Conservation (phyloP, 257 asterid species). For the Lycium ferocissimum region DNA sequence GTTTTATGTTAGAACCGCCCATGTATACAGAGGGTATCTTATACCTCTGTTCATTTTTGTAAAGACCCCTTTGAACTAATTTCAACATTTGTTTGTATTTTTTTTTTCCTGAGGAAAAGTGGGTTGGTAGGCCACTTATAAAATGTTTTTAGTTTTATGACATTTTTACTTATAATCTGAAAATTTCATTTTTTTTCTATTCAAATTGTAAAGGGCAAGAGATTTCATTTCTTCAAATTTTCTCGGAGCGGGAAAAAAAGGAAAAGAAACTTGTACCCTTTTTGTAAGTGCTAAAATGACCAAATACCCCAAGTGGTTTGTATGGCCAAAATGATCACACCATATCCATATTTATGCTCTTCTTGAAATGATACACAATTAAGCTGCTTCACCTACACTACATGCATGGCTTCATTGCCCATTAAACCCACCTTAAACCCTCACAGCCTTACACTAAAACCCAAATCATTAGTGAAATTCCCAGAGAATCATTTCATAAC, state of each 20-base stretch:
- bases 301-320: background rate
- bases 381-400: background rate
- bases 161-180: no score
- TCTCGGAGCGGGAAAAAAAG: background rate
- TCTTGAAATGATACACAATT: background rate
- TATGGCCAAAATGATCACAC: conserved; percentile 24
- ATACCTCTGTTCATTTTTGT: no score
- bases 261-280: background rate
- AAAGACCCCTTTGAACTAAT: no score
- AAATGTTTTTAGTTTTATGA: no score
- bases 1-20: no score
- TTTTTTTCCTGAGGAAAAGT: no score
- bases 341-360: conserved; percentile 14
- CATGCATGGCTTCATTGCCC: conserved; percentile 41
- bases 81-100: no score
- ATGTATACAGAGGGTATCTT: no score
- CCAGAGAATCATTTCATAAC: conserved; percentile 3
- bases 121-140: no score
- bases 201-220: no score
- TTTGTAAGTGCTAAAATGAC: conserved; percentile 2
- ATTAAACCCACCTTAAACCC: conserved; percentile 19
- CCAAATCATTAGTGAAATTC: conserved; percentile 1
- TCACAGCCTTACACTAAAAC: conserved; percentile 23
- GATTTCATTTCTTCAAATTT: no score
- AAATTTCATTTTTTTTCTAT: no score